Evolutionary conservation across 371 early-diverging fungal genomes (phyloP).

Genomic region (Haplosporangium sp.): DNA sequence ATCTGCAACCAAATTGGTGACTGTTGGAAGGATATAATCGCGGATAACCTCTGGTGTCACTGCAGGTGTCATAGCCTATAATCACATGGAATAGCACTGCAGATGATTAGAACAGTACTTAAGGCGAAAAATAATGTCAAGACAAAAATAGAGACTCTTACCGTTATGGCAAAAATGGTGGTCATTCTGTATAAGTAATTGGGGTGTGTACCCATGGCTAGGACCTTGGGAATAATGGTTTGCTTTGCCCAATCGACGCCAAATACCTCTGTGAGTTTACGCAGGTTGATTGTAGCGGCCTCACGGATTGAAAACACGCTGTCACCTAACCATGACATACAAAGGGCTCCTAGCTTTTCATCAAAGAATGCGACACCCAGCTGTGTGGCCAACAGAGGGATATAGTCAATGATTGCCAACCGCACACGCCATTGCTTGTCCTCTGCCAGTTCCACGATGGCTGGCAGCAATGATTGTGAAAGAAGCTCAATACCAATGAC

Average conservation of each 20-base stretch:
- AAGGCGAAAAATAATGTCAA: not conserved
- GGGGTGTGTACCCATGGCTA: slow-evolving; percentile 87
- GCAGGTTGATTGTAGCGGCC: slow-evolving; percentile 93
- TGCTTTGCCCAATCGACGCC: slow-evolving; percentile 97
- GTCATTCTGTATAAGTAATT: slow-evolving; percentile 98
- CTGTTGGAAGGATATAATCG: slow-evolving; percentile 90
- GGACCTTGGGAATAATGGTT: slow-evolving; percentile 93
- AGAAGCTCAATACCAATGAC: slow-evolving; percentile 98
- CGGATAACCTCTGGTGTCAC: slow-evolving; percentile 88
- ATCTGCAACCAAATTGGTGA: slow-evolving; percentile 86
- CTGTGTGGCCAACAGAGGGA: slow-evolving; percentile 94
- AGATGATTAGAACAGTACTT: not conserved
- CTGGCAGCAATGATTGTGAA: slow-evolving; percentile 96
- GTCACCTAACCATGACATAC: slow-evolving; percentile 98
- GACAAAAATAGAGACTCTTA: slow-evolving; percentile 54
- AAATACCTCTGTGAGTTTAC: slow-evolving; percentile 95
- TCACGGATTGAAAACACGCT: slow-evolving; percentile 97
- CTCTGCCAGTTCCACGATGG: slow-evolving; percentile 97
- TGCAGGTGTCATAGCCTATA: slow-evolving; percentile 87
- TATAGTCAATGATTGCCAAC: slow-evolving; percentile 97
- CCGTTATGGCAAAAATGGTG: slow-evolving; percentile 94
- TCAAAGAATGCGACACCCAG: slow-evolving; percentile 96
- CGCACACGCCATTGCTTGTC: slow-evolving; percentile 99
- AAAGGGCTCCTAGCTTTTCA: slow-evolving; percentile 91
- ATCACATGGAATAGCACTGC: not conserved